Evolutionary conservation across 495 filamentous ascomycete species (phyloP), one percentile per base, ranked within the genome.

Genomic region (Daldinia bambusicola): DNA sequence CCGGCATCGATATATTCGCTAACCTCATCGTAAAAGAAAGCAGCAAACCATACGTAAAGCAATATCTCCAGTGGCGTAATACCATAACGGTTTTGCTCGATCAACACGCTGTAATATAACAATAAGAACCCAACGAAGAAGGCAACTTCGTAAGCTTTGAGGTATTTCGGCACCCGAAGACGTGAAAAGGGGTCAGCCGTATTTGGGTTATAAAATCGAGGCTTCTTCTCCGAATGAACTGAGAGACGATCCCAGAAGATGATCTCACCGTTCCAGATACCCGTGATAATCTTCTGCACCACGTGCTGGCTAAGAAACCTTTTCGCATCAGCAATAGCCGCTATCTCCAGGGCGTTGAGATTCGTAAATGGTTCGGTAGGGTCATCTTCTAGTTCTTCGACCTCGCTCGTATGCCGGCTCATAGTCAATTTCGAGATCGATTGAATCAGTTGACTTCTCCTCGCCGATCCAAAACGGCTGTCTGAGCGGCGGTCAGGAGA

Each of bases 201-300:
- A 69, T 83, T 83, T 66, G 87, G 85, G 76, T 92, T 93, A 80
- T 96, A 97, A 55, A 93, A 86, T 16, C 91, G 90, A 1, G 94
- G 90, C 69, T 91, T 90, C 76, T 97, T 98, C 34, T 80, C 88
- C 0, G 92, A 89, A 71, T 92, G 82, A 16, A 93, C 88, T 31
- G 89, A 90, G 32, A 98, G 80, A 40, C 83, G 88, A 67, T 97
- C 91, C 94, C 94, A 98, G 75, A 97, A 97, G 16, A 94, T 89
- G 65, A 98, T 97, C 62, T 94, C 89, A 20, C 94, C 95, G 51
- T 89, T 89, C 95, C 95, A 97, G 60, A 97, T 94, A 48, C 92
- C 91, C 61, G 93, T 89, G 48, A 97, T 89, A 62, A 97, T 90
- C 68, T 90, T 91, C 74, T 98, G 95, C 34, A 98, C 91, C 7